Conservation (phyloP, 1,284 basidiomycete genomes). For the Malassezia japonica region DNA sequence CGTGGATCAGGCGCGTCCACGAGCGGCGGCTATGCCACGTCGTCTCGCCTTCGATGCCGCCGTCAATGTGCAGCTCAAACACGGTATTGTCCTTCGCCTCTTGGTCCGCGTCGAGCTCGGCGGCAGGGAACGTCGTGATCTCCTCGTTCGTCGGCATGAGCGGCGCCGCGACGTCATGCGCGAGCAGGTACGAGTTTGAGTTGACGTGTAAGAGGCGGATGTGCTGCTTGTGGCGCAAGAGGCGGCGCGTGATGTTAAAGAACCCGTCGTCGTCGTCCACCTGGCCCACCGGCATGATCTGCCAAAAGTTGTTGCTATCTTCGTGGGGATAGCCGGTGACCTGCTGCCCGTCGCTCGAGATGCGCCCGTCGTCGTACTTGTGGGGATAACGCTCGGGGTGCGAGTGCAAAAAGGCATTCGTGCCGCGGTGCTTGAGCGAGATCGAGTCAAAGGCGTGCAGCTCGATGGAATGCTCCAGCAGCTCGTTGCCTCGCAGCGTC, state of each 20-base stretch:
- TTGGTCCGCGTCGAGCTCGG: constrained; percentile 56
- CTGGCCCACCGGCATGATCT: constrained; percentile 75
- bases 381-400: constrained; percentile 81
- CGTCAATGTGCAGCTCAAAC: constrained; percentile 36
- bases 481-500: constrained; percentile 80
- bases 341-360: constrained; percentile 93
- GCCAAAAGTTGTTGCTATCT: constrained; percentile 91
- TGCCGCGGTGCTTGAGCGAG: constrained; percentile 79
- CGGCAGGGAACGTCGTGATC: constrained; percentile 60
- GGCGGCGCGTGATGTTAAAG: constrained; percentile 63
- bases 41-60: constrained; percentile 14
- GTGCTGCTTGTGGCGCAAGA: constrained; percentile 77
- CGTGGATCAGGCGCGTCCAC: constrained; percentile 57
- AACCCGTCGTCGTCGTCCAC: constrained; percentile 54
- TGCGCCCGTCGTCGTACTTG: constrained; percentile 88
- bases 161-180: constrained; percentile 94
- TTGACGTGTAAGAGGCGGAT: constrained; percentile 80
- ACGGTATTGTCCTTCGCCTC: constrained; percentile 49
- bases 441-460: constrained; percentile 85
- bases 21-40: constrained; percentile 28
- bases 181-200: constrained; percentile 72
- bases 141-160: constrained; percentile 97
- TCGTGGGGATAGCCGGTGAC: constrained; percentile 93
- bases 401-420: constrained; percentile 86
- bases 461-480: constrained; percentile 79